Evolutionary conservation across 2,329 filamentous ascomycete genomes (phyloP).

Genomic region (Colletotrichum neosansevieriae): DNA sequence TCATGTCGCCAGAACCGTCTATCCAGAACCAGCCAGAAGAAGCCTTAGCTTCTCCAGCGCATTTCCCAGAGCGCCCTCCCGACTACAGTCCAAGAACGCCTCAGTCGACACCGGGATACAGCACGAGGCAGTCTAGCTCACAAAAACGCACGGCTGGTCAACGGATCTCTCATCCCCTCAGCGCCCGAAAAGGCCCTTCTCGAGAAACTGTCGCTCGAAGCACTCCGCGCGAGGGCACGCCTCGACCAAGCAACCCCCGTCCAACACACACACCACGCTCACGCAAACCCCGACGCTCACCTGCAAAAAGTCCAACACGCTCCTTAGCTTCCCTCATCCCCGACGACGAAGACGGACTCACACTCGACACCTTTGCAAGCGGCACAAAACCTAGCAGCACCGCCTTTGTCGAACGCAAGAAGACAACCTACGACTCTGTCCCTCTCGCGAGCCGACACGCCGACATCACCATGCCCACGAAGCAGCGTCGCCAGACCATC

Average conservation of each 20-base stretch:
- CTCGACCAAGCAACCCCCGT: background rate
- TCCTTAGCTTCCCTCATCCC: constrained; percentile 59
- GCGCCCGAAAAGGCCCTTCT: background rate
- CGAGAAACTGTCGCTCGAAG: background rate
- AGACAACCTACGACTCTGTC: constrained; percentile 18
- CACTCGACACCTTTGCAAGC: constrained; percentile 48
- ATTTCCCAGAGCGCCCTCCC: too few relatives aligned
- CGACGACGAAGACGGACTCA: constrained; percentile 53
- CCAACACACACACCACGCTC: background rate
- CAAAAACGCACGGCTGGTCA: too few relatives aligned
- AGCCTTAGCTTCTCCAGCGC: too few relatives aligned
- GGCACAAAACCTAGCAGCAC: constrained; percentile 31
- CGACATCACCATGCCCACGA: constrained; percentile 32
- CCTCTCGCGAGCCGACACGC: constrained; percentile 16
- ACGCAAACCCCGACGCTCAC: background rate
- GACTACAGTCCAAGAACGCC: too few relatives aligned
- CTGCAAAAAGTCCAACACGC: constrained; percentile 46
- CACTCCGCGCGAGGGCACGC: background rate
- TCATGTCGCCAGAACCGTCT: too few relatives aligned
- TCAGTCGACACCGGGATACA: too few relatives aligned
- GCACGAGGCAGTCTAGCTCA: too few relatives aligned
- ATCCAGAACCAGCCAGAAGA: too few relatives aligned
- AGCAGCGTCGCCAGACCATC: constrained; percentile 1
- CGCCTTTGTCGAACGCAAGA: background rate
- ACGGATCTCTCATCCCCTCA: too few relatives aligned